A percentile compares a stretch with the other conserved stretches of the same genome.
These are phyloP conservation scores for Capsicum chinense DNA, from an alignment of 257 asterid genomes.

Conservation along the genomic window DNA sequence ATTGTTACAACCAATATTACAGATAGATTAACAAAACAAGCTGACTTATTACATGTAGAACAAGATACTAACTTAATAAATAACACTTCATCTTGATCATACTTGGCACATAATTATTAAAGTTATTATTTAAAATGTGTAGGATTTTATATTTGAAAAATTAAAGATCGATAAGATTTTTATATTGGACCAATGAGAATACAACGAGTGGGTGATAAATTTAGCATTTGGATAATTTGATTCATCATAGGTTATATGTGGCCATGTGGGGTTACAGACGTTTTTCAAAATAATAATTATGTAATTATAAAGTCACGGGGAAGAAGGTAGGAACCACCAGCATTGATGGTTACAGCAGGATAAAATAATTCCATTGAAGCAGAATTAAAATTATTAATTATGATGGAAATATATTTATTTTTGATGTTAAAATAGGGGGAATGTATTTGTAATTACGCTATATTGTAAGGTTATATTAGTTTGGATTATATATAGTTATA, in stretches of 20 bases:
- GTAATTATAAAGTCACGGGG: neutral
- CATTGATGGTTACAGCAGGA: neutral
- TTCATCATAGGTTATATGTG: neutral
- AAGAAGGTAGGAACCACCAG: neutral
- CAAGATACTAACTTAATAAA: too few species aligned
- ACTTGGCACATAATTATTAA: too few species aligned
- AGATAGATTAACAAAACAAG: too few species aligned
- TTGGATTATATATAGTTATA: neutral
- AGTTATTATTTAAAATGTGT: neutral
- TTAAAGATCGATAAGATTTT: neutral
- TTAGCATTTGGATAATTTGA: neutral
- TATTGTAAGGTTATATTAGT: neutral
- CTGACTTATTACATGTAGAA: too few species aligned
- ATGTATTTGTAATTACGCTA: too few species aligned
- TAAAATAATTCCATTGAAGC: too few species aligned
- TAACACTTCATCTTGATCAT: too few species aligned
- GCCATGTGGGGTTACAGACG: neutral
- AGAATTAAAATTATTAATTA: too few species aligned
- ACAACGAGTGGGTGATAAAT: neutral
- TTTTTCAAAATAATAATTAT: neutral
- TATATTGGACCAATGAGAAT: conserved; percentile 2
- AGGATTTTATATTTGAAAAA: neutral
- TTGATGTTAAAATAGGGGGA: too few species aligned
- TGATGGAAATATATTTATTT: too few species aligned
- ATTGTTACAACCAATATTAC: too few species aligned